Evolutionary conservation across 2,329 filamentous ascomycete genomes (phyloP).

Genomic region (Alternaria dauci): DNA sequence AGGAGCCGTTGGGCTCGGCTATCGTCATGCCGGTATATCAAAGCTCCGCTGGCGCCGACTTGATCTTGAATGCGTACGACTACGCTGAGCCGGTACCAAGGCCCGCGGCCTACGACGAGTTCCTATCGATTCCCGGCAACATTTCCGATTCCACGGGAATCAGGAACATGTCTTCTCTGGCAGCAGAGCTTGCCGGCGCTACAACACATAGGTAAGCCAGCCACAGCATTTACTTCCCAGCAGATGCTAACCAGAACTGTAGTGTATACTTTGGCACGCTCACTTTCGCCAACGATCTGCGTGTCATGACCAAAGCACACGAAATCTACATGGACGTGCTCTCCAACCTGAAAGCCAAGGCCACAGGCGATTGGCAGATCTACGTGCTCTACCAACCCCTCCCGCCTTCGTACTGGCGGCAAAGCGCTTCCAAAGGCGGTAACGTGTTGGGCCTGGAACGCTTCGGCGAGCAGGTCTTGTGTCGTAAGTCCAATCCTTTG

Average conservation of each 20-base stretch:
- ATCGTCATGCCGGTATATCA: conserved; percentile 33
- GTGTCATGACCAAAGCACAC: conserved; percentile 49
- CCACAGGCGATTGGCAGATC: conserved; percentile 44
- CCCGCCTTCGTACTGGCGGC: conserved; percentile 48
- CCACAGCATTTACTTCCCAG: neutral
- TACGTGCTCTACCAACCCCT: conserved; percentile 51
- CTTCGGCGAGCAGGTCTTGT: conserved; percentile 25
- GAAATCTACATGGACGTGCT: conserved; percentile 54
- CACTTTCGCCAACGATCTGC: conserved; percentile 46
- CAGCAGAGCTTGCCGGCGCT: conserved; percentile 25
- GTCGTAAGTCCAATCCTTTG: conserved; percentile 20
- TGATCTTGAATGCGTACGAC: conserved; percentile 35
- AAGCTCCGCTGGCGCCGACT: conserved; percentile 18
- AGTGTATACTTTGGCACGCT: conserved; percentile 36
- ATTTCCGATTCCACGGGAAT: conserved; percentile 33
- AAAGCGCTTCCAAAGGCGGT: conserved; percentile 49
- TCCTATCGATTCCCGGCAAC: conserved; percentile 35
- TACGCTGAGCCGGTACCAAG: conserved; percentile 28
- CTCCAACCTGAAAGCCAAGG: conserved; percentile 38
- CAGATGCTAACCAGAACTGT: neutral
- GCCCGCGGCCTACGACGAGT: conserved; percentile 32
- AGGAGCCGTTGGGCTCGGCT: conserved; percentile 25
- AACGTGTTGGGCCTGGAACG: conserved; percentile 53
- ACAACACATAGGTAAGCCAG: conserved; percentile 25
- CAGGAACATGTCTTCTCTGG: conserved; percentile 36